Conservation (phyloP, 2,329 filamentous ascomycete genomes). For the Amauroascus verrucosus region DNA sequence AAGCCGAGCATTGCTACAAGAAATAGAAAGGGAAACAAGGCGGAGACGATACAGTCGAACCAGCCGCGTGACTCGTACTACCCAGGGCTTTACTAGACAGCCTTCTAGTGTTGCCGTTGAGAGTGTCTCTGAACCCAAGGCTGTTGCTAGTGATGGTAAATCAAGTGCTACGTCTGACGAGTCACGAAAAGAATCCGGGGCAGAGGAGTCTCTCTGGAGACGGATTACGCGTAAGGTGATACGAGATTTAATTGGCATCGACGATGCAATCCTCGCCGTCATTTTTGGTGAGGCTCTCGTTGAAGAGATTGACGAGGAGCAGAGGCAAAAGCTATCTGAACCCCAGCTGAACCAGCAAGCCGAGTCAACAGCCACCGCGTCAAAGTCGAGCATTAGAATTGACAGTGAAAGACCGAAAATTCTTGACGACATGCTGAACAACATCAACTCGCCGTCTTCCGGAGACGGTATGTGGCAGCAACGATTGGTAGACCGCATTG, state of each 20-base stretch:
- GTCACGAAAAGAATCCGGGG: not conserved
- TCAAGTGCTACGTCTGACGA: not conserved
- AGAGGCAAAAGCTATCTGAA: constrained; percentile 9
- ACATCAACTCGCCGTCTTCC: constrained; percentile 22
- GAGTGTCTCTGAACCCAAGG: not conserved
- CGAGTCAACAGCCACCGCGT: not conserved
- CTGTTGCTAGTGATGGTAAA: not conserved
- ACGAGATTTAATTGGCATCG: constrained; percentile 79
- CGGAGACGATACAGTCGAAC: constrained; percentile 45
- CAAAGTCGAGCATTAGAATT: not conserved
- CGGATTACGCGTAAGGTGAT: constrained; percentile 78
- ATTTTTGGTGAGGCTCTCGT: constrained; percentile 75
- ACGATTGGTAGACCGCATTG: constrained; percentile 70
- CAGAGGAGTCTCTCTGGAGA: constrained; percentile 61
- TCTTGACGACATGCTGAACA: constrained; percentile 28
- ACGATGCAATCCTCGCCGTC: constrained; percentile 72
- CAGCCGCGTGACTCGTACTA: constrained; percentile 8
- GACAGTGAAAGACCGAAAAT: constrained; percentile 17
- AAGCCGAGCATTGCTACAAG: constrained; percentile 70
- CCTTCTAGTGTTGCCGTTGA: not conserved
- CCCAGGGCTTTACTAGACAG: not conserved
- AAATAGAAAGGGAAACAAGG: constrained; percentile 77
- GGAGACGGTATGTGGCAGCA: constrained; percentile 36
- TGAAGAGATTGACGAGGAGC: constrained; percentile 26
- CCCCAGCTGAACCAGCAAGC: not conserved